Base-by-base conservation (phyloP, 2,329 filamentous ascomycete genomes). In the Venturia effusa region DNA sequence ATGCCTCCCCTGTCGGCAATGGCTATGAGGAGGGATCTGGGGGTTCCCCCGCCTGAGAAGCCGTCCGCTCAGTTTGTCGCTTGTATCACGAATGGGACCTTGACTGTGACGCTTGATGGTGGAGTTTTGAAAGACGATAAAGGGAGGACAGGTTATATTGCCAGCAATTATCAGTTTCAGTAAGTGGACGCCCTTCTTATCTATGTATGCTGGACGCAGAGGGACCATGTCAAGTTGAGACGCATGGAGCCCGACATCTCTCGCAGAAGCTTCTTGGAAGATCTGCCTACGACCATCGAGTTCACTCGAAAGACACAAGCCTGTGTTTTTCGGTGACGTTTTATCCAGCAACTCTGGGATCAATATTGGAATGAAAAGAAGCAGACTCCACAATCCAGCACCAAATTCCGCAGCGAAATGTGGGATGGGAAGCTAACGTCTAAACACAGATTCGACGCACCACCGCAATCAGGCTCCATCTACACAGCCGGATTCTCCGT, bases 131-230 rank as follows among this genome's bases (percentile, higher is more conserved):
- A 75, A 32, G 90, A 95, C 69, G 75, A 80, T 32, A 73, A 84
- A 67, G 80, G 79, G 63, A 87, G 90, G 68, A 90, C 82, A 40
- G 90, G 89, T 13, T 90, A 91, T 76, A 88, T 95, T 70, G 89
- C 88, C 22, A 80, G 85, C 71, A 94, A 93, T 82, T 84, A 80
- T 74, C 91, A 95, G 75, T 76, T 77, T 64, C 75, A 77, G 65
- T 63, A 59, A 57, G 61, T 63, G 4, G 10, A 15, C 37, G 15
- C 34, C 34, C 34, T 37, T 37, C 11, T 37, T 11, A 6, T 37
- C 6, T 37, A 6, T 37, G 34, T 37, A 37, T 11, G 34, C 11
- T 37, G 34, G 34, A n/a, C n/a, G n/a, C n/a, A n/a, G n/a, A n/a
- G n/a, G n/a, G n/a, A n/a, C n/a, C n/a, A n/a, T n/a, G n/a, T n/a